Base-by-base conservation (phyloP, 805 yeast species). In the Candida ulmi region DNA sequence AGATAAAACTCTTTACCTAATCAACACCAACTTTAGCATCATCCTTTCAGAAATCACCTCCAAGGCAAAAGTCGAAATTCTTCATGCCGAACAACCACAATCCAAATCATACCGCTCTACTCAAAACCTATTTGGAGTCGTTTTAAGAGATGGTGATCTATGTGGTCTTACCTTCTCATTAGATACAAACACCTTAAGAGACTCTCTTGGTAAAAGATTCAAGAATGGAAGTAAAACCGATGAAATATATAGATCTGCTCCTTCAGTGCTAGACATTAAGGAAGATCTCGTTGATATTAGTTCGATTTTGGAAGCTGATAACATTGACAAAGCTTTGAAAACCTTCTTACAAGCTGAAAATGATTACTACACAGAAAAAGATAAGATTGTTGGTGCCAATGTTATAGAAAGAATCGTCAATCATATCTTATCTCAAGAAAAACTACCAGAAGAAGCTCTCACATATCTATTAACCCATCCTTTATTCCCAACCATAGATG, bases 401-500 rank as follows among this genome's bases (percentile, higher is more conserved):
- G 77, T 85, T 44, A 63, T 86, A 37, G 62, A 61, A 33, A 57
- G 61, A 35, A 62, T 78, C 7, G 66, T 71, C 21, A 63, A 56
- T 26, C 62, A 71, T 45, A 68, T 73, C 7, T 63, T 80, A 35
- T 42, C 48, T 2, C 40, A 42, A 9, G 36, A 41, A 11, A 47
- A 49, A 17, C 30, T 51, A 11, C 53, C 55, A 17, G 79, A 80
- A 51, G 62, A 62, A 35, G 68, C 88, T 3, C 60, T 87, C 35
- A 74, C 83, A 1, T 90, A 86, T 54, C 68, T 90, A 26, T 68
- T 91, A 45, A 84, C 96, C 3, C 95, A 91, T 63, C 96, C 96
- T 15, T 63, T 87, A 16, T 88, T 83, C 61, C 96, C 97, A 9
- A 73, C 69, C 43, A 68, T 86, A 9, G 60, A 63, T 5, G 79